Conservation (phyloP, 768 basidiomycete genomes). For the Hypsizygus marmoreus region DNA sequence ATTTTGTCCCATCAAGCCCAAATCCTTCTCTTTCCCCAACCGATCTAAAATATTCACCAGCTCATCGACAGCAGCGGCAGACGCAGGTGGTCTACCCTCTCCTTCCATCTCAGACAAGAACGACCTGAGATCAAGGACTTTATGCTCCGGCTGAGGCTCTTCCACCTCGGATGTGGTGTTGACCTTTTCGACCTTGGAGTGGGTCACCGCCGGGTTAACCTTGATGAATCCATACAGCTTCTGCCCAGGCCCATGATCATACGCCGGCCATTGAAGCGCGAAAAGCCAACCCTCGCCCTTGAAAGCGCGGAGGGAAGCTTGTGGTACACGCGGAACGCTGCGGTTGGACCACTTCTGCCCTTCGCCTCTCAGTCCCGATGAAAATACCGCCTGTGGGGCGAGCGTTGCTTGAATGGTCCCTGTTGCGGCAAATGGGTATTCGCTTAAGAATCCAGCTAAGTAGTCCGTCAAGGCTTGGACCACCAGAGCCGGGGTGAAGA, state of each 20-base stretch:
- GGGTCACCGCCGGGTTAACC: background rate
- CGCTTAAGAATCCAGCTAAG: background rate
- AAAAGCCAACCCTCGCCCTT: slow-evolving; percentile 21
- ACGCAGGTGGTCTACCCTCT: slow-evolving; percentile 22
- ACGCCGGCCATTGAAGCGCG: background rate
- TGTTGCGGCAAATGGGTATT: background rate
- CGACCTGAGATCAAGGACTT: slow-evolving; percentile 9
- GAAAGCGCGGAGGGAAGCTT: background rate
- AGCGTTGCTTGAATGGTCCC: slow-evolving; percentile 3
- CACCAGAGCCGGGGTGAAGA: slow-evolving; percentile 26
- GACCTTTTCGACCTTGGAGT: background rate
- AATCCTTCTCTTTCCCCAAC: no score
- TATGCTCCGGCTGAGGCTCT: background rate
- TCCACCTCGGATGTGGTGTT: background rate
- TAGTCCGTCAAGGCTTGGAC: slow-evolving; percentile 24
- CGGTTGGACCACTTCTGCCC: slow-evolving; percentile 20
- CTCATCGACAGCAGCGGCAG: slow-evolving; percentile 15
- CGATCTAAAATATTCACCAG: slow-evolving; percentile 15
- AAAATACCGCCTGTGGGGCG: slow-evolving; percentile 16
- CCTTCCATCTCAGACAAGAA: slow-evolving; percentile 24
- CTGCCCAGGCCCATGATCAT: no score
- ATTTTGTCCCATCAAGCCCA: no score
- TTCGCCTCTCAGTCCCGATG: slow-evolving; percentile 12
- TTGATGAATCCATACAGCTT: slow-evolving; percentile 2
- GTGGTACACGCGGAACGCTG: slow-evolving; percentile 16